Evolutionary conservation across 805 yeast species (phyloP).

Genomic region (Kregervanrija pseudodelftensis): DNA sequence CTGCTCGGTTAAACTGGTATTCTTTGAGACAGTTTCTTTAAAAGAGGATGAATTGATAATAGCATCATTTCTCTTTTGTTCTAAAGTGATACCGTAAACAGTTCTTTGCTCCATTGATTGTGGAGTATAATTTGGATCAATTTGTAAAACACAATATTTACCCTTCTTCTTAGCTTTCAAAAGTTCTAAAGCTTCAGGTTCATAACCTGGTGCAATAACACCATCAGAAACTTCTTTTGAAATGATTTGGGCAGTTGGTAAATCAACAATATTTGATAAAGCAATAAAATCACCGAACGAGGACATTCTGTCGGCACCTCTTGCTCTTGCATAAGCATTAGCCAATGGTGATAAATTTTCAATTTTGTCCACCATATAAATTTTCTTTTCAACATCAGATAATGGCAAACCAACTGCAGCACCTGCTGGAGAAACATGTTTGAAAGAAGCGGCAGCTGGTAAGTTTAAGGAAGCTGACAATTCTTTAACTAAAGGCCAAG

Average conservation of each 20-base stretch:
- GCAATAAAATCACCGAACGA: constrained; percentile 99
- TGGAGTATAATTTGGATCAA: constrained; percentile 91
- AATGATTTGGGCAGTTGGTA: constrained; percentile 93
- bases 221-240: constrained; percentile 98
- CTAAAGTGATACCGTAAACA: constrained; percentile 91
- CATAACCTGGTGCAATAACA: constrained; percentile 96
- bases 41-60: constrained; percentile 85
- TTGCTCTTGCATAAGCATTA: constrained; percentile 96
- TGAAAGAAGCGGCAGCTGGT: constrained; percentile 98
- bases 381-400: constrained; percentile 83
- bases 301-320: constrained; percentile 99
- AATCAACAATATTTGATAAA: constrained; percentile 89
- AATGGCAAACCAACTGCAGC: constrained; percentile 96
- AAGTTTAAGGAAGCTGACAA: constrained; percentile 86
- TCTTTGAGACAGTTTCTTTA: constrained; percentile 83
- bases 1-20: constrained; percentile 83
- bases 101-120: constrained; percentile 80
- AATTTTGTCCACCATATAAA: constrained; percentile 91
- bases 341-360: constrained; percentile 96
- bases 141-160: constrained; percentile 92
- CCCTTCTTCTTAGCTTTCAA: constrained; percentile 93
- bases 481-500: constrained; percentile 98
- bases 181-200: constrained; percentile 84
- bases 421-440: constrained; percentile 99
- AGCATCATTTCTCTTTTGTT: constrained; percentile 97